Conservation (phyloP, 1,139 yeast species). For the Eremothecium cymbalariae region DNA sequence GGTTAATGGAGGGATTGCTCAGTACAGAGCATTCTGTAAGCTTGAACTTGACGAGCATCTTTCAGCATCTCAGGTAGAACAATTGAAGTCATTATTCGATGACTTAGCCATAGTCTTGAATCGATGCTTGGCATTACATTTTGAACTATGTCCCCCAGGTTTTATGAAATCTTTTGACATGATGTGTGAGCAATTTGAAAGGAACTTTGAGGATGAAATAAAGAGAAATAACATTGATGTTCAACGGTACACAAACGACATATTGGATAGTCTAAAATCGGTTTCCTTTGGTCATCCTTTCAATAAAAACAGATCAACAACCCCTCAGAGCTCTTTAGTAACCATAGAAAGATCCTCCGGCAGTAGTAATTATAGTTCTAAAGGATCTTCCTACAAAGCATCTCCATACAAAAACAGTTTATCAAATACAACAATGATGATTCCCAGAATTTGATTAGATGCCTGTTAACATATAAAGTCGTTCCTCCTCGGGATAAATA, state of each 20-base stretch:
- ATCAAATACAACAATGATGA: too few relatives aligned
- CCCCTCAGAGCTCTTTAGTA: slow-evolving; percentile 1
- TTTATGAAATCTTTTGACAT: slow-evolving; percentile 58
- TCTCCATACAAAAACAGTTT: too few relatives aligned
- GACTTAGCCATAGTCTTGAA: slow-evolving; percentile 60
- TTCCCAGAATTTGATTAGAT: too few relatives aligned
- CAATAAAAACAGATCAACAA: background rate
- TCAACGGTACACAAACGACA: slow-evolving; percentile 15
- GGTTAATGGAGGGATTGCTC: slow-evolving; percentile 86
- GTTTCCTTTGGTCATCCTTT: slow-evolving; percentile 1
- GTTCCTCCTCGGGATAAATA: too few relatives aligned
- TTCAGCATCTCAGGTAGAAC: slow-evolving; percentile 42
- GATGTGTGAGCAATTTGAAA: slow-evolving; percentile 53
- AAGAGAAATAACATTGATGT: slow-evolving; percentile 26
- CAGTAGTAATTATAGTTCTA: background rate
- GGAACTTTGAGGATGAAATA: slow-evolving; percentile 65
- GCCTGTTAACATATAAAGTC: too few relatives aligned
- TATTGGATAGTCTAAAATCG: slow-evolving; percentile 11
- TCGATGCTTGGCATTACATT: slow-evolving; percentile 64
- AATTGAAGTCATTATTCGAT: slow-evolving; percentile 55
- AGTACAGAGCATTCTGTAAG: slow-evolving; percentile 62
- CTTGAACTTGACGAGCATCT: slow-evolving; percentile 33
- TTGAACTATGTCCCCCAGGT: slow-evolving; percentile 48
- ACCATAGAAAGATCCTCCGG: background rate
- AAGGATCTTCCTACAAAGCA: background rate